These are phyloP conservation scores for Coprinopsis strossmayeri DNA, from an alignment of 768 basidiomycete genomes.

Conservation along the genomic window DNA sequence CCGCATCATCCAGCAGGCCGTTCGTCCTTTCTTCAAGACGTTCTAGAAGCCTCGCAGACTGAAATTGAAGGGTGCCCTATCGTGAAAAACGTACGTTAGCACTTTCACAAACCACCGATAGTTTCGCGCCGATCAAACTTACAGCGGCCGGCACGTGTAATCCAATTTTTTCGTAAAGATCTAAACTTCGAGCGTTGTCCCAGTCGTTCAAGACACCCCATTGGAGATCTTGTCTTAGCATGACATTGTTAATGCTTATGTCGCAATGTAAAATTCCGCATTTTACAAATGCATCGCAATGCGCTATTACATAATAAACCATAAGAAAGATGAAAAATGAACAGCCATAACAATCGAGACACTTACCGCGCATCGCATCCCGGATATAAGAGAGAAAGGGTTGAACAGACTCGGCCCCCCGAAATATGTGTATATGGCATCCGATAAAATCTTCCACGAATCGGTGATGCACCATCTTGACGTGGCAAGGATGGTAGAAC, in stretches of 20 bases:
- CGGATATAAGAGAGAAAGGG: not conserved
- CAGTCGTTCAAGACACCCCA: not conserved
- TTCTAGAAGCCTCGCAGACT: not conserved
- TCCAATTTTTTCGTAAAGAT: not conserved
- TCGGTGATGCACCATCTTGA: not conserved
- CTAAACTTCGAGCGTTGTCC: not conserved
- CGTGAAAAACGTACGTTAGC: not conserved
- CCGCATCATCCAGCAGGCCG: not conserved
- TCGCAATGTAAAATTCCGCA: not conserved
- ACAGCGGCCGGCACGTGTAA: not conserved
- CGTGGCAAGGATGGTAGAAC: not conserved
- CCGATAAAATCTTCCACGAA: not conserved
- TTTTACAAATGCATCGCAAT: not conserved
- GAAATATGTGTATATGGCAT: not conserved
- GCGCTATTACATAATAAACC: no score
- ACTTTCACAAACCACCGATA: not conserved
- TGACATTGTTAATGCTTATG: not conserved
- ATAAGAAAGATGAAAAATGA: not conserved
- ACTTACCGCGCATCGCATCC: not conserved
- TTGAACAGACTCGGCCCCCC: not conserved
- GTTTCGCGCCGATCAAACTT: not conserved
- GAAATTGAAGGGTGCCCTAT: not conserved
- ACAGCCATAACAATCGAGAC: not conserved
- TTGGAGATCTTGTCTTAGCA: not conserved
- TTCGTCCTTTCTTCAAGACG: not conserved